phyloP scores from a whole-genome alignment of 148 eudicot species.

The Drosera capensis region DNA sequence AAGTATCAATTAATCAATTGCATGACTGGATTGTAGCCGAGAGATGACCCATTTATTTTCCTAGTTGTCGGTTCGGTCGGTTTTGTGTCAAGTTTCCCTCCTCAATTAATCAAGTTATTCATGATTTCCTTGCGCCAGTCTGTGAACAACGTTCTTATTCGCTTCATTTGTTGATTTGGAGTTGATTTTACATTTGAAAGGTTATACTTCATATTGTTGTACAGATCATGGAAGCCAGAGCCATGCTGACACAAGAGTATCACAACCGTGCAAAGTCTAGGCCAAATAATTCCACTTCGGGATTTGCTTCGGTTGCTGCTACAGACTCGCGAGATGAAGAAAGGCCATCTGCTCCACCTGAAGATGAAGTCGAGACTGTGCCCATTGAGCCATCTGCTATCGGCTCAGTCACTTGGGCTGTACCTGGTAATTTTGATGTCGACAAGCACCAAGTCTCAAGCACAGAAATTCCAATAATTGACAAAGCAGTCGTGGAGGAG shows the following conservation, averaged over 20 bases:
- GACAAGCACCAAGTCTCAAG: conserved; percentile 36
- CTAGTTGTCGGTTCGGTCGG: too few relatives aligned
- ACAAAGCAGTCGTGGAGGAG: conserved; percentile 51
- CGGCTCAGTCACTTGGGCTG: conserved; percentile 10
- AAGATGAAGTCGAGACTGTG: not conserved
- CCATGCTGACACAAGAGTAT: conserved; percentile 43
- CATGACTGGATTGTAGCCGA: too few relatives aligned
- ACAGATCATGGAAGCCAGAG: conserved; percentile 80
- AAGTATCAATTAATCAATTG: too few relatives aligned
- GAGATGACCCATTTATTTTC: too few relatives aligned
- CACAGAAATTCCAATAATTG: conserved; percentile 36
- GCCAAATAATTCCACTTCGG: conserved; percentile 16
- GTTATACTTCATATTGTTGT: too few relatives aligned
- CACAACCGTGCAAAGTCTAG: conserved; percentile 28
- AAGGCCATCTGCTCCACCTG: conserved; percentile 24
- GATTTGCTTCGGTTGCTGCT: conserved; percentile 12
- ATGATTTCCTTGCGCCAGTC: too few relatives aligned
- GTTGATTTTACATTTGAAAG: too few relatives aligned
- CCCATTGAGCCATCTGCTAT: conserved; percentile 15
- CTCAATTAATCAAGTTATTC: too few relatives aligned
- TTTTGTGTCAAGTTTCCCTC: too few relatives aligned
- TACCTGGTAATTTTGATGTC: conserved; percentile 19
- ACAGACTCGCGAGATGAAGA: conserved; percentile 20
- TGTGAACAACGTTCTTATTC: too few relatives aligned
- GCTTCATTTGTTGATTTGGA: too few relatives aligned